Conservation (phyloP, 2,329 filamentous ascomycete species). For the Fusarium sp. region DNA sequence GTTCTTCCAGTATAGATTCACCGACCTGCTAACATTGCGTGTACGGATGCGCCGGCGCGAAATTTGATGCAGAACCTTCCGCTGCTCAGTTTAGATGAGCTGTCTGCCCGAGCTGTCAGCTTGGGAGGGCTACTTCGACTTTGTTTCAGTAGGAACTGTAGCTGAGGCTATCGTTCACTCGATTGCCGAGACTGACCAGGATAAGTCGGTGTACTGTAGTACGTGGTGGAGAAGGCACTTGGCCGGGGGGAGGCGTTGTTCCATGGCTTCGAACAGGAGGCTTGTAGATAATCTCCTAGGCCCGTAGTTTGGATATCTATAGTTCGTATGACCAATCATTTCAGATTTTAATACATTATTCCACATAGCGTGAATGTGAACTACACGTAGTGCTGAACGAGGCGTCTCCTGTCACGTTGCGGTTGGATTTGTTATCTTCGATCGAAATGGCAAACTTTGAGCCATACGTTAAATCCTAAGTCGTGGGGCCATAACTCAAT, state of each 20-base stretch:
- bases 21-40: constrained; percentile 3
- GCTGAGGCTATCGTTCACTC: not conserved
- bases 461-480: too few species aligned
- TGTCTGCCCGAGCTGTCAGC: constrained; percentile 6
- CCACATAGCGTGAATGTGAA: too few species aligned
- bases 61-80: constrained; percentile 13
- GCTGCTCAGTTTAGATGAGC: not conserved
- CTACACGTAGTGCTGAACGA: too few species aligned
- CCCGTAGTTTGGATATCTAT: not conserved
- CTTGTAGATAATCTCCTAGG: not conserved
- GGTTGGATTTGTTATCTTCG: too few species aligned
- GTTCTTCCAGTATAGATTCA: constrained; percentile 5
- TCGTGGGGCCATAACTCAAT: too few species aligned
- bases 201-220: not conserved
- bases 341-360: too few species aligned
- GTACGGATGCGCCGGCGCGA: not conserved
- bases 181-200: not conserved
- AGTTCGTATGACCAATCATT: too few species aligned
- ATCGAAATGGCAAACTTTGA: constrained; percentile 7
- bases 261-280: not conserved
- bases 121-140: constrained; percentile 8
- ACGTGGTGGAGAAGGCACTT: not conserved
- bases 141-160: constrained; percentile 1
- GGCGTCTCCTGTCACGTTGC: too few species aligned
- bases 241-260: not conserved